Conservation (phyloP, 345 rosid genomes). For the Pistacia integerrima region DNA sequence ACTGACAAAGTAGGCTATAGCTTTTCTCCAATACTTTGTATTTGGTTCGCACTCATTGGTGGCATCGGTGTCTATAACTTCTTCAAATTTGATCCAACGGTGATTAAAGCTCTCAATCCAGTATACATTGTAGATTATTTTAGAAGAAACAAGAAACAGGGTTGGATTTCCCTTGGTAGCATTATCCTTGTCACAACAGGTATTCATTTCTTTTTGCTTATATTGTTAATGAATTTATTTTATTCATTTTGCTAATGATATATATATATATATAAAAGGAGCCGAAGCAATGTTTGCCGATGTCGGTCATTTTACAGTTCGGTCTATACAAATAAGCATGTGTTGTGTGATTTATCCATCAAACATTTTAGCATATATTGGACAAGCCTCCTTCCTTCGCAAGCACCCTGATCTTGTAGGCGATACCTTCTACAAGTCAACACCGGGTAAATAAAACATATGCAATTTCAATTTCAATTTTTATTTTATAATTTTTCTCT, state of each 20-base stretch:
- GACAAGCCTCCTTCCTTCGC: constrained; percentile 48
- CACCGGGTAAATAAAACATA: constrained; percentile 26
- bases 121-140: constrained; percentile 43
- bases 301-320: constrained; percentile 55
- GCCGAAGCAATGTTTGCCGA: constrained; percentile 62
- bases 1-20: constrained; percentile 50
- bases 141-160: constrained; percentile 38
- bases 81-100: constrained; percentile 33
- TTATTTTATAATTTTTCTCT: neutral
- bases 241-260: neutral
- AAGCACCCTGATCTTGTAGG: constrained; percentile 30
- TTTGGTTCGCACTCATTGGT: constrained; percentile 44
- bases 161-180: constrained; percentile 61
- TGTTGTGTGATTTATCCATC: constrained; percentile 42
- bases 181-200: constrained; percentile 45
- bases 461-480: neutral
- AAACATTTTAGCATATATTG: constrained; percentile 38
- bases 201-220: neutral
- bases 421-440: constrained; percentile 34
- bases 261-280: constrained; percentile 23
- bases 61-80: constrained; percentile 46
- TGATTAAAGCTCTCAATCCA: constrained; percentile 48
- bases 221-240: neutral
- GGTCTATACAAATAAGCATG: constrained; percentile 48
- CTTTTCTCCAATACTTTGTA: constrained; percentile 43